Evolutionary conservation across 495 filamentous ascomycete species (phyloP).

Genomic region (Penicillium robsamsonii): DNA sequence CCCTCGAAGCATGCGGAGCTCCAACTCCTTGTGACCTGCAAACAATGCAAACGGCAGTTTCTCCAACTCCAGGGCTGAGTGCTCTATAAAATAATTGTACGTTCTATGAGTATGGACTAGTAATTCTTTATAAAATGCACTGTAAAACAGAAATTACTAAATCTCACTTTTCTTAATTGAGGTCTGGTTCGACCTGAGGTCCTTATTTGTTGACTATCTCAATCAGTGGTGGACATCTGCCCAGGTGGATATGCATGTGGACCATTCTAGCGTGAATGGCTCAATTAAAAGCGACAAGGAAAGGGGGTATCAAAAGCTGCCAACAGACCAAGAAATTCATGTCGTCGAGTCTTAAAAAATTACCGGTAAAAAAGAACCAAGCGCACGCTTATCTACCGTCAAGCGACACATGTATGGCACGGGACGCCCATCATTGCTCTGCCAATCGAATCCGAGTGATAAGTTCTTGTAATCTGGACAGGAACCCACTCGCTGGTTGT

Average conservation of each 20-base stretch:
- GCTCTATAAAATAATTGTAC: background rate
- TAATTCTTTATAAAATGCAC: background rate
- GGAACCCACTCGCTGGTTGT: conserved; percentile 50
- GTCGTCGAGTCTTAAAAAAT: background rate
- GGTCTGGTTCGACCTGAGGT: background rate
- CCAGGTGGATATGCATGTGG: background rate
- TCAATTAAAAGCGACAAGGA: background rate
- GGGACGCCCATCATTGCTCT: conserved; percentile 3
- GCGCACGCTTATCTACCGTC: background rate
- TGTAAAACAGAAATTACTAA: background rate
- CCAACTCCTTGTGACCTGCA: conserved; percentile 18
- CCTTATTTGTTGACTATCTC: background rate
- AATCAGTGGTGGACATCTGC: background rate
- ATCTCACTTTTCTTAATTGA: background rate
- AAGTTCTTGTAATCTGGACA: conserved; percentile 55
- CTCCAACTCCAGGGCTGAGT: conserved; percentile 6
- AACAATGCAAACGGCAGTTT: conserved; percentile 32
- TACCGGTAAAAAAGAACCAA: background rate
- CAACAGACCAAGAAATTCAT: conserved; percentile 2
- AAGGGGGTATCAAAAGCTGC: conserved; percentile 11
- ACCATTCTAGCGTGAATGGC: background rate
- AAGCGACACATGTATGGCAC: background rate
- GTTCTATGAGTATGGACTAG: background rate
- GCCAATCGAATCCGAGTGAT: conserved; percentile 34
- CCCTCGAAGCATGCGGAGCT: conserved; percentile 27